Conservation (phyloP, 1,284 basidiomycete genomes). For the Cryptococcus floricola region DNA sequence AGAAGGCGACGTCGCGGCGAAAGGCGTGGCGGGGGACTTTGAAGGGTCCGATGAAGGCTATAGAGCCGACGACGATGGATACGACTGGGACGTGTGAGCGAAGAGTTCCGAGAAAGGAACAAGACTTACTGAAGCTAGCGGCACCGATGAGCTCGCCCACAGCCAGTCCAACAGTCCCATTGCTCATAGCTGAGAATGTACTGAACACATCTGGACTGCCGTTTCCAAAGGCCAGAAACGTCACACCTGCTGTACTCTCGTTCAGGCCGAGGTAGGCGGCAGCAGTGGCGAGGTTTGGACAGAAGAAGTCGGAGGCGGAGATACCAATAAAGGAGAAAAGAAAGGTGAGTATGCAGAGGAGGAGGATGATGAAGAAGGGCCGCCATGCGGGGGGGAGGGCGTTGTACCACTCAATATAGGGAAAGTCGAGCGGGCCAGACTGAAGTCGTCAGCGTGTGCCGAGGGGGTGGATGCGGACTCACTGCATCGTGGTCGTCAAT, state of each 20-base stretch:
- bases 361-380: constrained; percentile 34
- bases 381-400: constrained; percentile 13
- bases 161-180: constrained; percentile 79
- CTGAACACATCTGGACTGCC: constrained; percentile 90
- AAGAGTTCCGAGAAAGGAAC: background rate
- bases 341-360: constrained; percentile 49
- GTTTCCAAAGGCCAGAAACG: constrained; percentile 89
- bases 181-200: constrained; percentile 87
- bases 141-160: constrained; percentile 94
- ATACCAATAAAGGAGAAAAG: constrained; percentile 76
- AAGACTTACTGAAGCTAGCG: constrained; percentile 68
- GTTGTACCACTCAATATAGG: constrained; percentile 34
- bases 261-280: constrained; percentile 74
- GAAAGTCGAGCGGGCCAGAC: constrained; percentile 21
- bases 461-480: background rate
- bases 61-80: constrained; percentile 89
- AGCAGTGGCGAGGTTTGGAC: constrained; percentile 84
- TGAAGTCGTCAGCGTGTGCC: background rate
- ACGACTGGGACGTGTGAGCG: constrained; percentile 53
- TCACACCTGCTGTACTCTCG: constrained; percentile 87
- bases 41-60: constrained; percentile 94
- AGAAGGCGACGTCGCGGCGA: constrained; percentile 89
- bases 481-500: background rate
- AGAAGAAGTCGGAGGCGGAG: constrained; percentile 91
- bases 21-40: constrained; percentile 75